These are phyloP conservation scores for Peniophora sp. DNA, from an alignment of 1,284 basidiomycete genomes.

Conservation along the genomic window DNA sequence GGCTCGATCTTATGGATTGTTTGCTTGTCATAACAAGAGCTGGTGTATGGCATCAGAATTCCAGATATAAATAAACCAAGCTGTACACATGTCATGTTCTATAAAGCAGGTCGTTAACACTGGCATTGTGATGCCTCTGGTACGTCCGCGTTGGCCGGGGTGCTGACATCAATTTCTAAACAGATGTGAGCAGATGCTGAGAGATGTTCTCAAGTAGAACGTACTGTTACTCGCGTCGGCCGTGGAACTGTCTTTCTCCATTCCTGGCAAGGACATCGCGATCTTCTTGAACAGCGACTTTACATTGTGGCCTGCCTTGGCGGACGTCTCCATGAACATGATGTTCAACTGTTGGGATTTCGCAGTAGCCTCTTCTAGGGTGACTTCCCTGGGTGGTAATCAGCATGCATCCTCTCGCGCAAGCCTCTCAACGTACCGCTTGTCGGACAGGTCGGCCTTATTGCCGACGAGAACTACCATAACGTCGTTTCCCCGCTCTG, in stretches of 20 bases:
- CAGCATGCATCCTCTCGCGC: neutral
- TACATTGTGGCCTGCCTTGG: slow-evolving; percentile 99
- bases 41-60: neutral
- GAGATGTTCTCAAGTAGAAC: slow-evolving; percentile 19
- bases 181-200: slow-evolving; percentile 3
- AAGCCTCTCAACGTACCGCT: slow-evolving; percentile 52
- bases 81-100: neutral
- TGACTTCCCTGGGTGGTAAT: slow-evolving; percentile 76
- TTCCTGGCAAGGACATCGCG: slow-evolving; percentile 94
- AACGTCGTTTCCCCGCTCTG: slow-evolving; percentile 95
- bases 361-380: slow-evolving; percentile 92
- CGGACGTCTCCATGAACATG: slow-evolving; percentile 99
- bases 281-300: slow-evolving; percentile 99
- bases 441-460: slow-evolving; percentile 95
- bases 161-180: slow-evolving; percentile 77
- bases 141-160: slow-evolving; percentile 50
- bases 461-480: slow-evolving; percentile 99
- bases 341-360: slow-evolving; percentile 91
- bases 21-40: neutral
- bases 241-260: slow-evolving; percentile 74
- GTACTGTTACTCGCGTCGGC: slow-evolving; percentile 66
- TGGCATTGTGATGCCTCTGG: slow-evolving; percentile 75
- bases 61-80: slow-evolving; percentile 7
- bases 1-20: neutral
- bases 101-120: slow-evolving; percentile 36